Evolutionary conservation across 202 grass and related monocot genomes (phyloP).

Genomic region (Bolboschoenoplectus hybrid): DNA sequence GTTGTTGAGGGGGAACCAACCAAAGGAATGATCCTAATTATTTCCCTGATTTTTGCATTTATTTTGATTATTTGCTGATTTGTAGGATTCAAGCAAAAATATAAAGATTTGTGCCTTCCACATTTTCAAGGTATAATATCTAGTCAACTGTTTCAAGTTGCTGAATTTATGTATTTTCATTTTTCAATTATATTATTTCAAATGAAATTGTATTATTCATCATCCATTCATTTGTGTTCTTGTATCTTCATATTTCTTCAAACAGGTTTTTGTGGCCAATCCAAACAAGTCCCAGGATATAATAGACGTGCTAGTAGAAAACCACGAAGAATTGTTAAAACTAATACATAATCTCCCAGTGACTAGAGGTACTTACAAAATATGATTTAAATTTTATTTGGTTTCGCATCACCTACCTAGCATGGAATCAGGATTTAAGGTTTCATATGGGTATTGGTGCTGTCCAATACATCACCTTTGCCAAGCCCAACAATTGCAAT

Average conservation of each 20-base stretch:
- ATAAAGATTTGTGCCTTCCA: slow-evolving; percentile 94
- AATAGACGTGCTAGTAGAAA: slow-evolving; percentile 67
- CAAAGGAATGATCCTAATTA: not conserved
- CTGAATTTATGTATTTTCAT: not conserved
- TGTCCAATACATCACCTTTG: not conserved
- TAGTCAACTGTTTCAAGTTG: not conserved
- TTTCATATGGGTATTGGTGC: not conserved
- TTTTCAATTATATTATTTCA: not conserved
- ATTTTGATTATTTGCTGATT: slow-evolving; percentile 10
- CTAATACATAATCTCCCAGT: slow-evolving; percentile 76
- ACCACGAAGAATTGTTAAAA: slow-evolving; percentile 78
- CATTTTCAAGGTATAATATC: slow-evolving; percentile 82
- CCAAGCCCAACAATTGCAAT: not conserved
- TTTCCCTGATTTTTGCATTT: not conserved
- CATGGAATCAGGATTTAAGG: not conserved
- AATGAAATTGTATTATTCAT: not conserved
- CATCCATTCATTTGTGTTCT: slow-evolving; percentile 13
- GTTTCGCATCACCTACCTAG: not conserved
- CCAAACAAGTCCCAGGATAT: slow-evolving; percentile 84
- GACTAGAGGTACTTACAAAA: slow-evolving; percentile 61
- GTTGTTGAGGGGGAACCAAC: not conserved
- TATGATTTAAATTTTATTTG: not conserved
- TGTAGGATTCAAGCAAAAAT: slow-evolving; percentile 99
- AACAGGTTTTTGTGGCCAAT: slow-evolving; percentile 97
- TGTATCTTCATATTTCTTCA: not conserved